Percentiles rank a stretch among this genome's conserved stretches.
Evolutionary conservation across 371 early-diverging fungal species (phyloP).

Genomic region (Aphelidium insulamus): DNA sequence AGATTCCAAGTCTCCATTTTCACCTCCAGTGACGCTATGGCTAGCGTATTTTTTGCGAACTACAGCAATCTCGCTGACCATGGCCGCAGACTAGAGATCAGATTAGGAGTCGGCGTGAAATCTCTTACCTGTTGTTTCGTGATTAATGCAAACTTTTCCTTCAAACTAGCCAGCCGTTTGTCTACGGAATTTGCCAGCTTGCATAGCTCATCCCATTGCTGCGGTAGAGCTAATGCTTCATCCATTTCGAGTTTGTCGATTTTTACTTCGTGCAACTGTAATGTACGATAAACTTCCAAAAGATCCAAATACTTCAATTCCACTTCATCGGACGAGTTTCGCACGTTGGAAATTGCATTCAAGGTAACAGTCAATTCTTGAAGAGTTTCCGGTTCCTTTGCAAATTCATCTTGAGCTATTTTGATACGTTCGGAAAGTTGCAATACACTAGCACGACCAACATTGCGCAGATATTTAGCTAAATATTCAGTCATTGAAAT

Average conservation of each 20-base stretch:
- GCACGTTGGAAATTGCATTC: slow-evolving; percentile 22
- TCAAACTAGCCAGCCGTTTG: slow-evolving; percentile 19
- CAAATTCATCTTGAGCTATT: slow-evolving; percentile 16
- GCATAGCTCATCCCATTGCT: slow-evolving; percentile 17
- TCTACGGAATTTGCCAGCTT: slow-evolving; percentile 16
- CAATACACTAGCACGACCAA: slow-evolving; percentile 14
- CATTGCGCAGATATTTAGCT: slow-evolving; percentile 21
- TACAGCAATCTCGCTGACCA: too few species aligned
- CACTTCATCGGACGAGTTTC: slow-evolving; percentile 17
- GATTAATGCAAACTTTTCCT: slow-evolving; percentile 26
- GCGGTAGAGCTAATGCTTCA: slow-evolving; percentile 11
- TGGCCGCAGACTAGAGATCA: too few species aligned
- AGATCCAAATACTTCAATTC: slow-evolving; percentile 20
- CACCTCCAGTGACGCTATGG: too few species aligned
- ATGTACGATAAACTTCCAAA: slow-evolving; percentile 23
- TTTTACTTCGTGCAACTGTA: slow-evolving; percentile 16
- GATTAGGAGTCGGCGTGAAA: too few species aligned
- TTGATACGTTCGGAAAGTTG: slow-evolving; percentile 9
- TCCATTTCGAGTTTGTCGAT: slow-evolving; percentile 13
- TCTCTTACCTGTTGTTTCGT: slow-evolving; percentile 24
- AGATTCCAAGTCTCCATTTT: too few species aligned
- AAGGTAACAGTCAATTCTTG: slow-evolving; percentile 29
- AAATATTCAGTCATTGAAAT: not conserved
- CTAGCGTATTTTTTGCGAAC: too few species aligned
- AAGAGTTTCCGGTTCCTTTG: slow-evolving; percentile 17